Evolutionary conservation across 371 early-diverging fungal species (phyloP).

Genomic region (Mucor lusitanicus): DNA sequence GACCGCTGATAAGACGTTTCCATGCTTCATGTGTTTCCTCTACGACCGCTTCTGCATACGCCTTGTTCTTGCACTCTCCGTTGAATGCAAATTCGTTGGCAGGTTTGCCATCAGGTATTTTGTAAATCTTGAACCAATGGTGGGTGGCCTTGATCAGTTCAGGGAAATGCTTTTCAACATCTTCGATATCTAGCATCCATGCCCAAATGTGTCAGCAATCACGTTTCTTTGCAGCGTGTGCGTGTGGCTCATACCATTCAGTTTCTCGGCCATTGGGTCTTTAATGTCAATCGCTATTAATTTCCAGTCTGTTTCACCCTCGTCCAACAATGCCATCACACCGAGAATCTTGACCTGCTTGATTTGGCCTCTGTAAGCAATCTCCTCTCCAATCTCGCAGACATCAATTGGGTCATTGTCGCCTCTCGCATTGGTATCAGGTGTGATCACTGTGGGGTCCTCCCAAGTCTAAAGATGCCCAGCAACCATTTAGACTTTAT

Average conservation of each 20-base stretch:
- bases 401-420: conserved; percentile 99
- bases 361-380: conserved; percentile 93
- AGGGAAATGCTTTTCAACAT: conserved; percentile 96
- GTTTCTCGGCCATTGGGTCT: conserved; percentile 90
- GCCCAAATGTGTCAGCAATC: not conserved
- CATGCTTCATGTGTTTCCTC: conserved; percentile 61
- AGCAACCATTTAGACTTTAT: not conserved
- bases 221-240: not conserved
- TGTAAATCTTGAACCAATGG: conserved; percentile 99
- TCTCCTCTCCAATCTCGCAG: conserved; percentile 95
- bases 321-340: conserved; percentile 96
- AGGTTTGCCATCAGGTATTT: conserved; percentile 99
- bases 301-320: conserved; percentile 99
- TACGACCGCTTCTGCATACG: conserved; percentile 56
- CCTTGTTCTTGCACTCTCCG: conserved; percentile 86
- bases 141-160: conserved; percentile 96
- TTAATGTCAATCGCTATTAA: conserved; percentile 95
- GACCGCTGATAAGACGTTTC: conserved; percentile 51
- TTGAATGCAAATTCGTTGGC: conserved; percentile 98
- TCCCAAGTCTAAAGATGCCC: conserved; percentile 90
- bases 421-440: conserved; percentile 90
- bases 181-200: conserved; percentile 78
- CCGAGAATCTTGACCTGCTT: conserved; percentile 99
- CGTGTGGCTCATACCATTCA: conserved; percentile 66
- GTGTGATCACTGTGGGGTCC: conserved; percentile 86